Base-by-base conservation (phyloP, 257 asterid species). In the Orobanche coerulescens region DNA sequence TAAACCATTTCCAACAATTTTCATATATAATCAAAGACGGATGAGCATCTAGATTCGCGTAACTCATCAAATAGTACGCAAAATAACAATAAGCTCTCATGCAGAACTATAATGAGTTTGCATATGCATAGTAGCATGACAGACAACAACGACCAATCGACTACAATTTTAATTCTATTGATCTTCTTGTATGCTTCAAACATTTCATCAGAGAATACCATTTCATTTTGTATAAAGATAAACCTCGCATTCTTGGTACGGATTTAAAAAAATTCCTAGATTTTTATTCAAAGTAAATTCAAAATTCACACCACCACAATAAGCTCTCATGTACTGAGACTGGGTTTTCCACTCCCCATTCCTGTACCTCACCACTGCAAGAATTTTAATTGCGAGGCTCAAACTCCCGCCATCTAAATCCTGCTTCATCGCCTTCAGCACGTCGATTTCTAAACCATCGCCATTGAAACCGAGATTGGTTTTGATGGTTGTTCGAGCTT, bases 381-480 rank as follows among this genome's bases (percentile, higher is more conserved):
- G 24, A 7, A 78, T 24, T 49, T 62, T 68, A 15, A 78, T 20
- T 52, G 39, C 75, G 26, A 78, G 54, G 47, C 56, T 68, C 49
- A 81, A 43, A n/a, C 52, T 62, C 44, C 87, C 81, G 2, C 65
- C n/a, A 47, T 52, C 58, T 54, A 78, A 7, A 54, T 75, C 82
- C 58, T 33, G 24, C 64, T 65, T 68, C 43, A 81, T 37, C 12
- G 53, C 75, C 42, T 49, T 5, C 4, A 52, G 10, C 37, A 48
- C 68, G 1, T 70, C 73, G 10, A 18, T 54, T 10, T 73, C 74
- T 25, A 70, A 24, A 56, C 50, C 23, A 6, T 33, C 55, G 16
- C 51, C 40, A 13, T 14, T 5, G 16, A 78, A 59, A 19, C 67
- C 31, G 19, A 78, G 70, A 31, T 72, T 53, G 6, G 43, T 28